Evolutionary conservation across 2,329 filamentous ascomycete species (phyloP).

Genomic region (Penicillium sclerotigenum): DNA sequence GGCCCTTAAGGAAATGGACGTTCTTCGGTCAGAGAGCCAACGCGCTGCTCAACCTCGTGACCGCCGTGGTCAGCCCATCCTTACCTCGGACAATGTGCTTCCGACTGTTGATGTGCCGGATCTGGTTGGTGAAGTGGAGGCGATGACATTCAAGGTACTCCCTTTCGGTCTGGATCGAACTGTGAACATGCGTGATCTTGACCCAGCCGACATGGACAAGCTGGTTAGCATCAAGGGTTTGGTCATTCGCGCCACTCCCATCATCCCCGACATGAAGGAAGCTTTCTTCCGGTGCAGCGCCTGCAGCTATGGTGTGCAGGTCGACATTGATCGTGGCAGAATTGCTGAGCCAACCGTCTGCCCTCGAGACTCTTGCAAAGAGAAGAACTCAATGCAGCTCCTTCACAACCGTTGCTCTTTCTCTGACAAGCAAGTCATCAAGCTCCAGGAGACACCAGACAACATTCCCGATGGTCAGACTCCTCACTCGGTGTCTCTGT

Average conservation of each 20-base stretch:
- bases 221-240: conserved; percentile 92
- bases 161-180: conserved; percentile 84
- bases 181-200: conserved; percentile 89
- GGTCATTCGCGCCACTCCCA: conserved; percentile 90
- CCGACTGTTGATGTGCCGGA: conserved; percentile 58
- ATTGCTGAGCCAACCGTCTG: conserved; percentile 93
- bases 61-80: conserved; percentile 23
- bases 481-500: conserved; percentile 93
- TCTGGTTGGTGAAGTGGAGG: conserved; percentile 70
- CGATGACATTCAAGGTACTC: conserved; percentile 77
- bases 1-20: conserved; percentile 73
- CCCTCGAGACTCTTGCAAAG: conserved; percentile 74
- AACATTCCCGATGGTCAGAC: conserved; percentile 93
- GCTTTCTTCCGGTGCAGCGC: conserved; percentile 95
- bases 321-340: conserved; percentile 90
- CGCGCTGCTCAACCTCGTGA: conserved; percentile 31
- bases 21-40: conserved; percentile 57
- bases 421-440: conserved; percentile 97
- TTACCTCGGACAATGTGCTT: conserved; percentile 20
- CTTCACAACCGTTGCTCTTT: conserved; percentile 94
- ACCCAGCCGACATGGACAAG: conserved; percentile 94
- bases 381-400: conserved; percentile 96
- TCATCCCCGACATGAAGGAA: conserved; percentile 99
- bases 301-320: conserved; percentile 85
- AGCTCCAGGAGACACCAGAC: conserved; percentile 95